Evolutionary conservation across 306 rosid genomes (phyloP), one percentile per base, ranked within the genome.

Genomic region (Carpinus fangiana): DNA sequence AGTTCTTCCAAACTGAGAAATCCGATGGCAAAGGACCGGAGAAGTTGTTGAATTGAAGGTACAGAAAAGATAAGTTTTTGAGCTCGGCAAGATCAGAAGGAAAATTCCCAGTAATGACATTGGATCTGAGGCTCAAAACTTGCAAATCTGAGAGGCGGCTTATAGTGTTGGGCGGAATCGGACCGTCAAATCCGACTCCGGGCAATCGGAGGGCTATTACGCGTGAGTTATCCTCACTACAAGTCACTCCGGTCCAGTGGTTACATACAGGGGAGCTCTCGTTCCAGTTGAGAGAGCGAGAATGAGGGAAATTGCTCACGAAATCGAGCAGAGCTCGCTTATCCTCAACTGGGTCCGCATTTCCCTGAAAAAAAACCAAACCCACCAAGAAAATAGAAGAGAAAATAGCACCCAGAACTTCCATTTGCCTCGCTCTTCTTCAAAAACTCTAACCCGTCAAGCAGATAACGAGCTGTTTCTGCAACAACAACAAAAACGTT

Each of bases 211-310:
- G 85, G 46, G 89, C 88, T 12, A 81, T 56, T 10, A 93, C 88
- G 12, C 86, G 84, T 8, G 97, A 85, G 52, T 79, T 67, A 6
- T 88, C 90, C 55, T 51, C 66, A 70, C 78, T 80, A 55, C 98
- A 93, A 77, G 91, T 87, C 47, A 92, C 86, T 21, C 98, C 98
- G 74, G 87, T 90, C 98, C 98, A 93, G 80, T 52, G 52, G 75
- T 72, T 77, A 66, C 98, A 91, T 7, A 82, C 88, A 1, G 90
- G 84, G 72, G 89, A 81, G 46, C 45, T 70, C 60, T 79, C 82
- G 38, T 89, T 79, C 98, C 98, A 93, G 66, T 93, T 91, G 8
- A 93, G 89, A 55, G 87, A 38, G 36, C 91, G 89, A 78, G 91
- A 86, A 21, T 86, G 96, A 65, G 92, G 90, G 28, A 89, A 83